These are phyloP conservation scores for Cucurbita pepo DNA, from an alignment of 306 rosid species.

Conservation along the genomic window DNA sequence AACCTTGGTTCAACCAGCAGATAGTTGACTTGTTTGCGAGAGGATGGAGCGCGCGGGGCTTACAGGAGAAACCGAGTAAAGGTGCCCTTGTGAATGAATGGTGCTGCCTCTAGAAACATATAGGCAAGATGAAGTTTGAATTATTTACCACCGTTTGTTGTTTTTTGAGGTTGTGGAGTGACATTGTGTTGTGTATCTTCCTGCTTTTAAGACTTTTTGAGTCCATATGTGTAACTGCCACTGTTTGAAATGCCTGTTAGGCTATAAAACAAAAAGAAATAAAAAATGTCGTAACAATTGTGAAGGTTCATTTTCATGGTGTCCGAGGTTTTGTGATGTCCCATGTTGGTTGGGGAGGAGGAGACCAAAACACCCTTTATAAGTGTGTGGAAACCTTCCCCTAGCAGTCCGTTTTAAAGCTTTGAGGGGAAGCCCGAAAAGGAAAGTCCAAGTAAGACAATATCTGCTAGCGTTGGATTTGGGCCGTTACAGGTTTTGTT, in stretches of 20 bases:
- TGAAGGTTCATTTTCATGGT: neutral
- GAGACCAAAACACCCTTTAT: too few relatives aligned
- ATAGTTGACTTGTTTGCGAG: neutral
- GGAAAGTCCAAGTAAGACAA: too few relatives aligned
- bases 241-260: neutral
- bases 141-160: neutral
- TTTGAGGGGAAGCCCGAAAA: too few relatives aligned
- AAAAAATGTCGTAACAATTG: neutral
- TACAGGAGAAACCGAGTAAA: neutral
- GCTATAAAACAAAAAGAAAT: neutral
- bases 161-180: neutral
- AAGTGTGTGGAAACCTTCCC: too few relatives aligned
- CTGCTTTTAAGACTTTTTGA: neutral
- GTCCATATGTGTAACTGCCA: neutral
- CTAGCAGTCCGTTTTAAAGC: too few relatives aligned
- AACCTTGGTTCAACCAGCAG: neutral
- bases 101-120: constrained; percentile 21
- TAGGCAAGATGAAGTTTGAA: constrained; percentile 7
- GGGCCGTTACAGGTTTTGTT: too few relatives aligned
- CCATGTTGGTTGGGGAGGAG: too few relatives aligned
- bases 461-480: too few relatives aligned
- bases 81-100: constrained; percentile 7
- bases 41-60: neutral
- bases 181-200: neutral
- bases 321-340: neutral